phyloP scores from a whole-genome alignment of 371 early-diverging fungal genomes.

The Amoeboaphelidium protococcarum region DNA sequence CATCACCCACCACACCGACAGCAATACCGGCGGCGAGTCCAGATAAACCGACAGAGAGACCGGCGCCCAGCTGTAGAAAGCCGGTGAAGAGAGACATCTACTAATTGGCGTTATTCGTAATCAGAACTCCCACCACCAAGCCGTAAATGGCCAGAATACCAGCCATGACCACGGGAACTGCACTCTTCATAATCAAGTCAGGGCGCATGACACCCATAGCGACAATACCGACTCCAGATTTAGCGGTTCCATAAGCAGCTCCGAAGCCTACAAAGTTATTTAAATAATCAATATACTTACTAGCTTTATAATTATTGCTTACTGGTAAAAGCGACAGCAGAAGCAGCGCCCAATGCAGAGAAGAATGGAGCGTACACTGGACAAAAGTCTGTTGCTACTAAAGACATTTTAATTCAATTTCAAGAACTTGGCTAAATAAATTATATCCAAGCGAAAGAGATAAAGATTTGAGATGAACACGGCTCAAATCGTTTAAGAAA shows the following conservation, averaged over 20 bases:
- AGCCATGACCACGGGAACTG: conserved; percentile 90
- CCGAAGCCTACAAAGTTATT: conserved; percentile 40
- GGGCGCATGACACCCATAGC: conserved; percentile 86
- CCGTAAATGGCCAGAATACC: conserved; percentile 96
- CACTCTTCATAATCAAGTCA: conserved; percentile 64
- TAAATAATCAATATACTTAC: neutral
- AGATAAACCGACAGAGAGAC: conserved; percentile 68
- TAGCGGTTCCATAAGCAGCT: conserved; percentile 93
- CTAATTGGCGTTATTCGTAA: conserved; percentile 58
- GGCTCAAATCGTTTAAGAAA: too few species aligned
- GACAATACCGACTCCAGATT: conserved; percentile 83
- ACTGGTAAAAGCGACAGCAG: conserved; percentile 87
- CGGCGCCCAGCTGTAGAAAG: conserved; percentile 75
- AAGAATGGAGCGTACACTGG: conserved; percentile 91
- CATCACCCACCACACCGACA: conserved; percentile 91
- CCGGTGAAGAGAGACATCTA: conserved; percentile 27
- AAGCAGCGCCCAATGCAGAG: conserved; percentile 81
- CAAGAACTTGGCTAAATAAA: too few species aligned
- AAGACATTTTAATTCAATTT: too few species aligned
- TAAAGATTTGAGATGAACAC: too few species aligned
- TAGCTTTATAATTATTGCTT: conserved; percentile 26
- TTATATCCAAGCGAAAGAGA: too few species aligned
- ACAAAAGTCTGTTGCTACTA: conserved; percentile 22
- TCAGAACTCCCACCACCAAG: conserved; percentile 71
- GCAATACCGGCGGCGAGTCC: conserved; percentile 88